Conservation (phyloP, 768 basidiomycete genomes). For the Tulasnella sp. region DNA sequence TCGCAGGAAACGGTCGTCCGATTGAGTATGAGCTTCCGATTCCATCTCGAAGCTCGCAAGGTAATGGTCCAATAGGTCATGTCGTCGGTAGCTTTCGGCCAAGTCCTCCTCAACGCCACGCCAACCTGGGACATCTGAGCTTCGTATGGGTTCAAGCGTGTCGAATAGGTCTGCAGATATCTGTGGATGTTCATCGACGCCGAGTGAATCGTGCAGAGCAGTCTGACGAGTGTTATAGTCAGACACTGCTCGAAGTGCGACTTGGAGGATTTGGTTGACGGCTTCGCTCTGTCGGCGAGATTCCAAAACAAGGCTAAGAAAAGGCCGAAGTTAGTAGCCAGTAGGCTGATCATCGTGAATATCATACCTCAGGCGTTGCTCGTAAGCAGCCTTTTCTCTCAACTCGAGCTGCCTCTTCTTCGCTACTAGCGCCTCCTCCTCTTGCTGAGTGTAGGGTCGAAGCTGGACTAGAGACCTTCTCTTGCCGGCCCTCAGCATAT, state of each 20-base stretch:
- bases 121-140: neutral
- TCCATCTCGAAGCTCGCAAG: neutral
- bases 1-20: neutral
- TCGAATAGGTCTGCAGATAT: neutral
- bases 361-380: neutral
- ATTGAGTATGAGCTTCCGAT: neutral
- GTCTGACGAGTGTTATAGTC: slow-evolving; percentile 3
- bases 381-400: neutral
- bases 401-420: neutral
- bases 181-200: neutral
- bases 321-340: neutral
- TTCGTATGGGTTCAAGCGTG: neutral
- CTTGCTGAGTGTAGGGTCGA: neutral
- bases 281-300: slow-evolving; percentile 7
- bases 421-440: neutral
- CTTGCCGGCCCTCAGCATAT: neutral
- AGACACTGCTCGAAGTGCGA: slow-evolving; percentile 3
- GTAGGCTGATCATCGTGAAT: neutral
- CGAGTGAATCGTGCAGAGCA: neutral
- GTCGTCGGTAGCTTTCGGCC: neutral
- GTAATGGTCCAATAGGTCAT: neutral
- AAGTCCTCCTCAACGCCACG: slow-evolving; percentile 1
- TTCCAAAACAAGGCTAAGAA: neutral
- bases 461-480: neutral
- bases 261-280: slow-evolving; percentile 4